Percentiles rank a stretch among this genome's conserved stretches.
These are phyloP conservation scores for Fennellomyces sp. DNA, from an alignment of 371 early-diverging fungal species.

Conservation along the genomic window DNA sequence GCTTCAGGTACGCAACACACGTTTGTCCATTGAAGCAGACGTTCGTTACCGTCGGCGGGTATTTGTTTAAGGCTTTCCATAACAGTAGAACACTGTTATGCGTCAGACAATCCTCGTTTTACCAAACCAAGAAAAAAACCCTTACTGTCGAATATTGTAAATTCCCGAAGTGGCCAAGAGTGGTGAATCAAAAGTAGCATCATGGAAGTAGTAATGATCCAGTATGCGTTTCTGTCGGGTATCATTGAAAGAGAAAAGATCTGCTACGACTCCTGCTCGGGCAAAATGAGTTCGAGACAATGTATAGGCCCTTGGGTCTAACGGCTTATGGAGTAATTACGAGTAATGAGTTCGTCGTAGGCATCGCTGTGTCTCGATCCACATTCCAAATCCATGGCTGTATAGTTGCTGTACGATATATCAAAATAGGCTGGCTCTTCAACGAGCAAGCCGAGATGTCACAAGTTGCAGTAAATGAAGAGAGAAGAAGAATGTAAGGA, in stretches of 20 bases:
- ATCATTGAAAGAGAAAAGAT: slow-evolving; percentile 25
- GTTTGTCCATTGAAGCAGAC: slow-evolving; percentile 22
- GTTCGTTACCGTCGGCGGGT: slow-evolving; percentile 17
- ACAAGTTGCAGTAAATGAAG: too few species aligned
- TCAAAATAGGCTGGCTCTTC: too few species aligned
- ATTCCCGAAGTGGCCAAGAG: slow-evolving; percentile 12
- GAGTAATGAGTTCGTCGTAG: slow-evolving; percentile 11
- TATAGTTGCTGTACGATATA: too few species aligned
- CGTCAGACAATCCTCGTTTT: neutral
- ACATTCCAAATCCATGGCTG: slow-evolving; percentile 8
- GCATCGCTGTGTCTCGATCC: slow-evolving; percentile 2
- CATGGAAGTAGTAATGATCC: slow-evolving; percentile 21
- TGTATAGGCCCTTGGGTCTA: too few species aligned
- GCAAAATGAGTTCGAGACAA: neutral
- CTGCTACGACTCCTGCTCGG: slow-evolving; percentile 13
- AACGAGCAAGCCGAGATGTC: too few species aligned
- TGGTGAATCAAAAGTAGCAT: slow-evolving; percentile 25
- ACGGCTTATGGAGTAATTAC: slow-evolving; percentile 4
- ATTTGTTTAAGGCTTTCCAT: slow-evolving; percentile 25
- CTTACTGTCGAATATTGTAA: slow-evolving; percentile 26
- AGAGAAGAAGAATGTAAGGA: too few species aligned
- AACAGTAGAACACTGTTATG: slow-evolving; percentile 15
- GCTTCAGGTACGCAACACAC: slow-evolving; percentile 24
- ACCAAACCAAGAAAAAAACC: neutral
- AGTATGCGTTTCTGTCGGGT: slow-evolving; percentile 16